Evolutionary conservation across 202 grass and related monocot genomes (phyloP), one percentile per base, ranked within the genome.

Genomic region (Bolboschoenoplectus hybrid): DNA sequence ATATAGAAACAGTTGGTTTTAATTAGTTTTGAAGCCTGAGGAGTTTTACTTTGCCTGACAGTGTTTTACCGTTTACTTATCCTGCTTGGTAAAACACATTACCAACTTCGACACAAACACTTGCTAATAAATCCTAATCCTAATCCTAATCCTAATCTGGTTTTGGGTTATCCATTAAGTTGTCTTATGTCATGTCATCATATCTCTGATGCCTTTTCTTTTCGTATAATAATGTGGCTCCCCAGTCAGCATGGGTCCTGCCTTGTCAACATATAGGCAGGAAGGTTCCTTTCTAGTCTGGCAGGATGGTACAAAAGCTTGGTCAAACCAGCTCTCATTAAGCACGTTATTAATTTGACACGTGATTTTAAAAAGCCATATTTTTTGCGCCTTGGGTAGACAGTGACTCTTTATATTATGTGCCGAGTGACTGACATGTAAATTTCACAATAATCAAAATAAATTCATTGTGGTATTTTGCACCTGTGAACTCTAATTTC

Each of bases 1-100:
- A 20, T 81, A 63, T 44, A 63, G 44, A 82, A 78, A 67, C 1
- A 66, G n/a, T 46, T 84, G 64, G 45, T 69, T 84, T 49, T 72
- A 47, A 26, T 26, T 26, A 26, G 20, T 58, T 69, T 79, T 53
- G 58, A 35, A 79, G 13, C 49, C 9, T 57, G 51, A 16, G 60
- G 2, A 4, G 20, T 52, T 63, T 81, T 60, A 47, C 17, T 26
- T 26, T 26, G 26, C 26, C 26, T 81, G 43, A 72, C 69, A 20
- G 69, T 47, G 69, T 72, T 72, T 17, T 2, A 17, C 67, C 5
- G 0, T 47, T 20, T 71, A 9, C 67, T 79, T 36, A 36, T 56
- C 11, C 26, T 78, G 74, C 74, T 78, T 39, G 51, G 34, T 79
- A 58, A 41, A 80, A n/a, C 40, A 44, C 19, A 57, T 46, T 12